phyloP scores from a whole-genome alignment of 345 rosid species.

The Bruguiera gymnorhiza region DNA sequence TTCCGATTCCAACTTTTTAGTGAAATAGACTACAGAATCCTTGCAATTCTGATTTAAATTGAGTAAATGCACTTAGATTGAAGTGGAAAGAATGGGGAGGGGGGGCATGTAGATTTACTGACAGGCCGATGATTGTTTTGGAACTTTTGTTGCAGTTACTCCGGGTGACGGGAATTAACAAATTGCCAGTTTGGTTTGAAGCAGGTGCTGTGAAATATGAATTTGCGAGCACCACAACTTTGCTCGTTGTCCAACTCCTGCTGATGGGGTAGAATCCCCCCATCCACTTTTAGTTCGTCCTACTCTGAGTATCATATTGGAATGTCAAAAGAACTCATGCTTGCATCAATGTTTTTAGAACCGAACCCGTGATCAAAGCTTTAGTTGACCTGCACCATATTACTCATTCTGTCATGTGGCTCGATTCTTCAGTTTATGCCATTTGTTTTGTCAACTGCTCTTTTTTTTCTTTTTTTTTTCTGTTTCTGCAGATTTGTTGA shows the following conservation, averaged over 20 bases:
- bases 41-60: too few species aligned
- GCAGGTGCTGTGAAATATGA: constrained; percentile 81
- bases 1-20: not conserved
- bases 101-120: too few species aligned
- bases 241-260: constrained; percentile 64
- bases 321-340: too few species aligned
- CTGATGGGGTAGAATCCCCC: constrained; percentile 70
- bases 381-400: too few species aligned
- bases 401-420: too few species aligned
- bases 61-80: too few species aligned
- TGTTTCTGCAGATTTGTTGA: constrained; percentile 57
- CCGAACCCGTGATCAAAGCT: too few species aligned
- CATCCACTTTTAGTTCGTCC: not conserved
- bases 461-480: not conserved
- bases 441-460: not conserved
- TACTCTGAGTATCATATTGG: too few species aligned
- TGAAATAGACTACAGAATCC: not conserved
- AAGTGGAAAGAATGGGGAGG: too few species aligned
- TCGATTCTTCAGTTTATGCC: too few species aligned
- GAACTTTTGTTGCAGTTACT: constrained; percentile 49
- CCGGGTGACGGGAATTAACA: constrained; percentile 59
- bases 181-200: constrained; percentile 91
- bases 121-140: not conserved
- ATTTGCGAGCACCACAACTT: constrained; percentile 67
- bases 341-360: too few species aligned